These are phyloP conservation scores for Kandelia obovata DNA, from an alignment of 345 rosid species.

Conservation along the genomic window DNA sequence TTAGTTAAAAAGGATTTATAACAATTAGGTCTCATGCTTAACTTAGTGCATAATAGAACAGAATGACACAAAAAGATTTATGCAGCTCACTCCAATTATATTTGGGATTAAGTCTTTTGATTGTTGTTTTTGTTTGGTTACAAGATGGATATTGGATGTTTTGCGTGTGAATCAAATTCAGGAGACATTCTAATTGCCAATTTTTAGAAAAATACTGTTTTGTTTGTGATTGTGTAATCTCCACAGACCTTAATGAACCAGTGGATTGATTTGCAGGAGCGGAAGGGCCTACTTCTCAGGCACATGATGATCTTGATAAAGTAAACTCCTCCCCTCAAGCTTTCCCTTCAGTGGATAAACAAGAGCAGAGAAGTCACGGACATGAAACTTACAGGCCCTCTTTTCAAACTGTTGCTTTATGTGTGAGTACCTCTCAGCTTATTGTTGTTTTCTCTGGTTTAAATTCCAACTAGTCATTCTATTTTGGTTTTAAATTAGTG, in stretches of 20 bases:
- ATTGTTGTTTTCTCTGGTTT: conserved; percentile 4
- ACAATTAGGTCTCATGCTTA: too few species aligned
- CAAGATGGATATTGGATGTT: too few species aligned
- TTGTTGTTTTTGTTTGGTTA: too few species aligned
- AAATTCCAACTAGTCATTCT: conserved; percentile 1
- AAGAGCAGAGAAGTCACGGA: conserved; percentile 32
- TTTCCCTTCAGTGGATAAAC: conserved; percentile 25
- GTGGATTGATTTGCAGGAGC: conserved; percentile 45
- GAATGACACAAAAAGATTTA: too few species aligned
- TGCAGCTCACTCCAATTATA: too few species aligned
- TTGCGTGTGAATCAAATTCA: too few species aligned
- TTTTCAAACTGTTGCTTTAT: conserved; percentile 67
- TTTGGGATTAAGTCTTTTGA: too few species aligned
- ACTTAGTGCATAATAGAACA: too few species aligned
- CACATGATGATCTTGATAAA: conserved; percentile 26
- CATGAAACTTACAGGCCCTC: conserved; percentile 47
- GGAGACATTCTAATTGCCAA: too few species aligned
- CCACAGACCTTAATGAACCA: background rate
- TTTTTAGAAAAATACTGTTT: too few species aligned
- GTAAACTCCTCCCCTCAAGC: conserved; percentile 8
- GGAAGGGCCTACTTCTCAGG: conserved; percentile 30
- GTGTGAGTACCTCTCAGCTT: conserved; percentile 49
- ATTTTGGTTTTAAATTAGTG: conserved; percentile 17
- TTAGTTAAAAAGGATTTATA: too few species aligned
- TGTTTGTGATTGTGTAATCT: too few species aligned